Conservation (phyloP, 2,329 filamentous ascomycete species). For the Plenodomus lindquistii region DNA sequence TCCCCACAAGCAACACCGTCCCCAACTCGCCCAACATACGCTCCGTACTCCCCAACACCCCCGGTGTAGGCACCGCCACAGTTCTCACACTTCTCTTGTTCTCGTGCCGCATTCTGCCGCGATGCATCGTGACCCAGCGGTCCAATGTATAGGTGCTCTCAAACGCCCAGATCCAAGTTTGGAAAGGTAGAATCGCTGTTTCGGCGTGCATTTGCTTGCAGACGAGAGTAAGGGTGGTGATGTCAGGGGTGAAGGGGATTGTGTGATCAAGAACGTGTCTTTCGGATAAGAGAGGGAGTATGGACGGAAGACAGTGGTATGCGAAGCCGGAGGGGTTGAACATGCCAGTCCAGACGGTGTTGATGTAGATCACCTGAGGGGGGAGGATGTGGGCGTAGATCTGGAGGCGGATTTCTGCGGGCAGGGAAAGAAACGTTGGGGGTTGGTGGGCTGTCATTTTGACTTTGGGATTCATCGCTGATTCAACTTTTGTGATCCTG, state of each 20-base stretch:
- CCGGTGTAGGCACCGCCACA: slow-evolving; percentile 13
- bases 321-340: slow-evolving; percentile 9
- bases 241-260: slow-evolving; percentile 6
- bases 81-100: slow-evolving; percentile 10
- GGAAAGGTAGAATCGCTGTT: slow-evolving; percentile 6
- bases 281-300: not conserved
- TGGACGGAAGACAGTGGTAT: slow-evolving; percentile 8
- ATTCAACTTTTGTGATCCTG: not conserved
- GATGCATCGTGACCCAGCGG: slow-evolving; percentile 12
- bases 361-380: slow-evolving; percentile 8
- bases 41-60: slow-evolving; percentile 11
- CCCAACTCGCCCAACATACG: slow-evolving; percentile 4
- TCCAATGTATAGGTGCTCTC: slow-evolving; percentile 17
- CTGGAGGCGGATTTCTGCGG: slow-evolving; percentile 15
- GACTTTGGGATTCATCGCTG: not conserved
- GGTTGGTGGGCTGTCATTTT: not conserved
- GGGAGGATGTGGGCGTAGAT: slow-evolving; percentile 18
- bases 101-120: slow-evolving; percentile 1
- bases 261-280: not conserved
- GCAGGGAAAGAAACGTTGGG: slow-evolving; percentile 7
- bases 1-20: slow-evolving; percentile 9
- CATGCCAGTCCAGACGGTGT: slow-evolving; percentile 10
- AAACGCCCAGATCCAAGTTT: slow-evolving; percentile 12
- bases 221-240: not conserved
- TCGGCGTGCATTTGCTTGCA: slow-evolving; percentile 12